Evolutionary conservation across 768 basidiomycete genomes (phyloP).

Genomic region (Boletus barrowsii): DNA sequence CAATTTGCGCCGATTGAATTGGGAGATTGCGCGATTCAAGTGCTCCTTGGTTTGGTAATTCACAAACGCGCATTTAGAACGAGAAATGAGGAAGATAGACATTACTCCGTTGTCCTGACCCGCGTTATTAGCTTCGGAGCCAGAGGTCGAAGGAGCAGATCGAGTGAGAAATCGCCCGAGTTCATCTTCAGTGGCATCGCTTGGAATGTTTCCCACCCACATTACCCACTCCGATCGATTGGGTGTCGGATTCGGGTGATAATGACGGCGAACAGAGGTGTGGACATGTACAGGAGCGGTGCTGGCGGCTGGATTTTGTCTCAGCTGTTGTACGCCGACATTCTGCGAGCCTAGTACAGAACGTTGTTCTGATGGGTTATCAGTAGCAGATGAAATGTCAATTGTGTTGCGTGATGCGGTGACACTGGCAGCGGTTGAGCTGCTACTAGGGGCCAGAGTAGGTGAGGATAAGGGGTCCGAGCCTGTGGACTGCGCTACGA

Average conservation of each 20-base stretch:
- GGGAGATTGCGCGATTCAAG: conserved; percentile 62
- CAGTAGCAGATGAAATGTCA: neutral
- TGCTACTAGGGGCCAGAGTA: neutral
- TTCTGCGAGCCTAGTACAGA: conserved; percentile 1
- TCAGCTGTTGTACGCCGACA: neutral
- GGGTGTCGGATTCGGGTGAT: conserved; percentile 69
- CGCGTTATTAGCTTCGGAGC: neutral
- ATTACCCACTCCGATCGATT: conserved; percentile 90
- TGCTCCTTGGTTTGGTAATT: conserved; percentile 71
- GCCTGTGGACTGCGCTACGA: conserved; percentile 14
- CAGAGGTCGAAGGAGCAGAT: conserved; percentile 14
- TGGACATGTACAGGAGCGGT: conserved; percentile 21
- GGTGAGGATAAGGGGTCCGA: conserved; percentile 10
- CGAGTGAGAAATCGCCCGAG: conserved; percentile 80
- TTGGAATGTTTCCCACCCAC: conserved; percentile 94
- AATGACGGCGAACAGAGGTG: conserved; percentile 46
- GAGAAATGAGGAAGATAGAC: conserved; percentile 89
- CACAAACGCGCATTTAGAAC: conserved; percentile 93
- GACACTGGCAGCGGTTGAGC: neutral
- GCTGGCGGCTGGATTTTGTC: neutral
- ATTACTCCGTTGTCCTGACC: conserved; percentile 52
- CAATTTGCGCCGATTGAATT: conserved; percentile 69
- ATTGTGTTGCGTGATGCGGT: neutral
- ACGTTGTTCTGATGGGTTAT: conserved; percentile 4
- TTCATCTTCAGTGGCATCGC: conserved; percentile 80